Evolutionary conservation across 2,329 filamentous ascomycete genomes (phyloP).

Genomic region (Diaporthe helianthi): DNA sequence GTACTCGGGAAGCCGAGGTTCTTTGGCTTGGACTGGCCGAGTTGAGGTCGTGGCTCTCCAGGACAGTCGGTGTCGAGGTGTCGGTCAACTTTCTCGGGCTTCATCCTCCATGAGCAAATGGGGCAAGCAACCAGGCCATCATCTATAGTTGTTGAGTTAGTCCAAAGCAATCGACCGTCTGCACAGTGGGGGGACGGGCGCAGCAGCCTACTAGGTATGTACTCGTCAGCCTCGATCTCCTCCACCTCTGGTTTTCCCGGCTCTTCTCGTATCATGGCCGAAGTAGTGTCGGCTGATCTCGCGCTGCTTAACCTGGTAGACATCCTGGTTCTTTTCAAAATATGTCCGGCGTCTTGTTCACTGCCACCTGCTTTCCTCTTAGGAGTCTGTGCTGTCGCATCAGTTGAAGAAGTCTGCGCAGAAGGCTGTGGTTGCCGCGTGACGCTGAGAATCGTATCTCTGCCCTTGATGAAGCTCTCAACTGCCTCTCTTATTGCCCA

Average conservation of each 20-base stretch:
- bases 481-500: conserved; percentile 86
- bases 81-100: conserved; percentile 75
- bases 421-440: conserved; percentile 58
- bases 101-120: conserved; percentile 81
- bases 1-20: not conserved
- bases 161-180: not conserved
- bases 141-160: conserved; percentile 49
- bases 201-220: conserved; percentile 40
- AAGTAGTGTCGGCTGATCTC: conserved; percentile 47
- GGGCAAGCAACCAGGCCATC: conserved; percentile 86
- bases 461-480: conserved; percentile 73
- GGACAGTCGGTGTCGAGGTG: conserved; percentile 75
- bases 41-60: conserved; percentile 46
- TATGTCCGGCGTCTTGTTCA: conserved; percentile 39
- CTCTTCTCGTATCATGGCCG: conserved; percentile 45
- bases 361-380: conserved; percentile 60
- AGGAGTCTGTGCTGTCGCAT: conserved; percentile 40
- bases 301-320: conserved; percentile 57
- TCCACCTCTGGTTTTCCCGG: conserved; percentile 42
- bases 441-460: conserved; percentile 68
- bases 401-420: conserved; percentile 37
- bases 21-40: conserved; percentile 38
- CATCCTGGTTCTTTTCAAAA: conserved; percentile 59
- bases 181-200: not conserved
- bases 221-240: conserved; percentile 42